Base-by-base conservation (phyloP, 495 filamentous ascomycete species). In the Aspergillus hancockii region DNA sequence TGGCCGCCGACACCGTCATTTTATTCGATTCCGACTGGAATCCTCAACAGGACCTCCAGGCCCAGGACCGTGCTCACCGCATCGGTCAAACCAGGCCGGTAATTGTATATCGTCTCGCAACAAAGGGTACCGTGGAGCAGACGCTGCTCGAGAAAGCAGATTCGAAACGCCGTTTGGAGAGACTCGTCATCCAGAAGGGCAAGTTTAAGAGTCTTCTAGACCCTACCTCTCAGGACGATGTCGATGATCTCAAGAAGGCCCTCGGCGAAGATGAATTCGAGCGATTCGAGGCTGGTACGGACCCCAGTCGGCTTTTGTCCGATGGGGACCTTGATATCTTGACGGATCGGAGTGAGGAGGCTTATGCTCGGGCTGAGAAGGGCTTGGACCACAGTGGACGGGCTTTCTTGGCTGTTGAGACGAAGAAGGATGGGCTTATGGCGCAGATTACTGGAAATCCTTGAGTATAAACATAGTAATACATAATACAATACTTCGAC, bases 31-130 rank as follows among this genome's bases (percentile, higher is more conserved):
- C 84, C 30, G 94, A 98, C 71, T 98, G 94, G 93, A 98, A 98
- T 67, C 94, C 94, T 0, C 94, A 98, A 71, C 92, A 96, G 67
- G 94, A 98, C 72, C 81, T 98, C 16, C 94, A 98, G 70, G 94
- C 94, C 0, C 92, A 96, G 71, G 94, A 98, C 65, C 90, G 94
- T 19, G 91, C 90, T 2, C 94, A 98, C 67, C 86, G 94, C 34
- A 98, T 98, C 52, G 94, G 94, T 0, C 94, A 98, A 69, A 96
- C 86, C 34, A 82, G 86, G 21, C 93, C 93, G 0, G 94, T 98
- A 8, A 84, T 98, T 21, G 88, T 98, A n/a, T 98, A 94, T 75
- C 89, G 94, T 7, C 83, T 98, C 14, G 94, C 94, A 0, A 98
- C 94, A 0, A 91, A 93, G 65, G 90, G 88, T 1, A 98, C 93